These are phyloP conservation scores for Phoma sp. DNA, from an alignment of 2,329 filamentous ascomycete genomes.

Conservation along the genomic window DNA sequence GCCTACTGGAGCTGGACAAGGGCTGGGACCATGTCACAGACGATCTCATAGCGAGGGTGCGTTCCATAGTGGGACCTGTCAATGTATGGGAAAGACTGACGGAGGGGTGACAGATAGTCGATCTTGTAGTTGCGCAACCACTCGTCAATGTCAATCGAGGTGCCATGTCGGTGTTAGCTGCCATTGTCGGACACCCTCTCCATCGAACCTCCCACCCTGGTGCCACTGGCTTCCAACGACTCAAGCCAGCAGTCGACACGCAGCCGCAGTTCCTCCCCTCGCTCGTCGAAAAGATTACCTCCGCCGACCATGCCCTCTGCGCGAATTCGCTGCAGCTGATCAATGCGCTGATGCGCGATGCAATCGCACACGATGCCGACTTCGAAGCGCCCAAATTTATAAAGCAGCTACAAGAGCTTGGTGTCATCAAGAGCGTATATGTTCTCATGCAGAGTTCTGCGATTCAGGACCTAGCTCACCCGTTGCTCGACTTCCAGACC, in stretches of 20 bases:
- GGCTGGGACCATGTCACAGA: constrained; percentile 90
- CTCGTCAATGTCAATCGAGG: constrained; percentile 96
- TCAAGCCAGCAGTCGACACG: constrained; percentile 89
- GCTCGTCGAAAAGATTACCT: constrained; percentile 88
- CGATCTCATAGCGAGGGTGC: constrained; percentile 72
- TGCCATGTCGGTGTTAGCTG: constrained; percentile 95
- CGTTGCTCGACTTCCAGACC: constrained; percentile 90
- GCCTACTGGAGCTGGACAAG: constrained; percentile 93
- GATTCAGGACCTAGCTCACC: constrained; percentile 87
- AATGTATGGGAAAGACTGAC: constrained; percentile 8
- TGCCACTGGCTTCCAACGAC: constrained; percentile 84
- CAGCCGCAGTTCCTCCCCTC: constrained; percentile 95
- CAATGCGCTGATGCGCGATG: constrained; percentile 93
- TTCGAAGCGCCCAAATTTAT: constrained; percentile 96
- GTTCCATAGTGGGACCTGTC: constrained; percentile 28
- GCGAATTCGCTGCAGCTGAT: constrained; percentile 95
- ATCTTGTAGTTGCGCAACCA: constrained; percentile 92
- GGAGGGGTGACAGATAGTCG: constrained; percentile 68
- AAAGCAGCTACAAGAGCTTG: constrained; percentile 89
- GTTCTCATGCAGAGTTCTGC: constrained; percentile 93
- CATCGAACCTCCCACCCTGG: constrained; percentile 62
- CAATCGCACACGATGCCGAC: constrained; percentile 76
- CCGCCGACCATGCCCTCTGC: constrained; percentile 93
- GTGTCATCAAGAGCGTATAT: constrained; percentile 89
- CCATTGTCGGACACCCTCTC: constrained; percentile 87